These are phyloP conservation scores for Lentinula lateritia DNA, from an alignment of 768 basidiomycete species.

Conservation along the genomic window DNA sequence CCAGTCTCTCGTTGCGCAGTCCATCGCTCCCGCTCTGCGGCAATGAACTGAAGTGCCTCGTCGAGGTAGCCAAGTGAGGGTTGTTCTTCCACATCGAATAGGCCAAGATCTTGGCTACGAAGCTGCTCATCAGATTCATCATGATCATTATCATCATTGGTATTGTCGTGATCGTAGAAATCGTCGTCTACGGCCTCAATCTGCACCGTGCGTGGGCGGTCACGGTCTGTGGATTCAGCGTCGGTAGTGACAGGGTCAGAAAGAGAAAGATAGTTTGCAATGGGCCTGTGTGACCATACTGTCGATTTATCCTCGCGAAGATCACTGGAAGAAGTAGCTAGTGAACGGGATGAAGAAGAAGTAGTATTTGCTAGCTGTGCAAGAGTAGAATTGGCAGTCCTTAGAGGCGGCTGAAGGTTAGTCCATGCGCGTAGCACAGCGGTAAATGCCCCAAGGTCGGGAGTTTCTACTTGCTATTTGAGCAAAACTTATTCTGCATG, in stretches of 20 bases:
- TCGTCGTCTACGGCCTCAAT: constrained; percentile 11
- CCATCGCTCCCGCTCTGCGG: constrained; percentile 59
- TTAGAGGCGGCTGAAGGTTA: constrained; percentile 45
- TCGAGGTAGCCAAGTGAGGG: constrained; percentile 73
- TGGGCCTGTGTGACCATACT: constrained; percentile 57
- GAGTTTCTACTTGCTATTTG: constrained; percentile 17
- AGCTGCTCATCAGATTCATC: constrained; percentile 9
- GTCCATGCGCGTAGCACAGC: constrained; percentile 64
- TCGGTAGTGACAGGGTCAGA: constrained; percentile 15
- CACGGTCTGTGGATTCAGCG: constrained; percentile 5
- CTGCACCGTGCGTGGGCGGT: constrained; percentile 10
- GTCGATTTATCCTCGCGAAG: constrained; percentile 40
- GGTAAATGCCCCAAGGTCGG: constrained; percentile 70
- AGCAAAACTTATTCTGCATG: background rate
- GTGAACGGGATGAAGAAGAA: constrained; percentile 24
- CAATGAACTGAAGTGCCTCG: constrained; percentile 69
- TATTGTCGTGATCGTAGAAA: constrained; percentile 5
- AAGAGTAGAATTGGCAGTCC: constrained; percentile 19
- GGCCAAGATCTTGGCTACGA: constrained; percentile 11
- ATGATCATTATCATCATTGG: constrained; percentile 7
- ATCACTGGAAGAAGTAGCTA: constrained; percentile 23
- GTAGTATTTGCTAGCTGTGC: constrained; percentile 16
- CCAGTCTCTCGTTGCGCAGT: constrained; percentile 39
- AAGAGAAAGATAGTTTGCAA: constrained; percentile 49
- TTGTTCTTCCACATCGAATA: constrained; percentile 28